Base-by-base conservation (phyloP, 192 early-diverging fungal genomes). In the Umbelopsis isabellina region DNA sequence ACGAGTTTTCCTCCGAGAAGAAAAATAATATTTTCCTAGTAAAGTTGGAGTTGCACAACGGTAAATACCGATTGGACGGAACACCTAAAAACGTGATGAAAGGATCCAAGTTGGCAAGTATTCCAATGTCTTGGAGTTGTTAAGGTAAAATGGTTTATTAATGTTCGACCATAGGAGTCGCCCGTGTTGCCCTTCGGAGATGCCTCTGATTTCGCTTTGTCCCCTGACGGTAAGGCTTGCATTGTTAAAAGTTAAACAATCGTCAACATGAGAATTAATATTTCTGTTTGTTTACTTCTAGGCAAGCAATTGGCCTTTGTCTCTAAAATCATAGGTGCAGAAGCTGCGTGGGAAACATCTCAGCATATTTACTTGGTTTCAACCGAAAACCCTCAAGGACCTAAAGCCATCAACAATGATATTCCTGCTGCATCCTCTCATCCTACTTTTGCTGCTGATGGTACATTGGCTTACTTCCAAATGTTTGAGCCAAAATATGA, bases 301-400 rank as follows among this genome's bases (percentile, higher is more conserved):
- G 75, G 75, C 49, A 66, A 73, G 37, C 76, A 83, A 33, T 33
- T 91, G 21, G 92, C 89, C 44, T 95, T 94, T 83, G 80, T 87
- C 1, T 83, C 93, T 67, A 92, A 92, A 76, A 81, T 84, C 20
- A 83, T 85, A 16, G 82, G 83, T 13, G 67, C 46, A 1, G 84
- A 89, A 53, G 86, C 86, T 33, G 91, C 92, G 11, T 95, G 93
- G 93, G 80, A 84, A 73, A 95, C 94, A 35, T 88, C 91, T 37
- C 83, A 85, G 52, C 83, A 87, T 61, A 83, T 95, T 33, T 94
- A 90, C 73, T 71, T 89, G 64, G 87, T 89, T 4, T 79, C 80
- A 12, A 83, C 86, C 33, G 74, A 74, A 44, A 87, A 83, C 11
- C 74, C 77, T 12, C 72, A 68, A 2, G 69, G 67, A 13, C 87